phyloP scores from a whole-genome alignment of 2,329 filamentous ascomycete species.

The Ramularia endophylla region DNA sequence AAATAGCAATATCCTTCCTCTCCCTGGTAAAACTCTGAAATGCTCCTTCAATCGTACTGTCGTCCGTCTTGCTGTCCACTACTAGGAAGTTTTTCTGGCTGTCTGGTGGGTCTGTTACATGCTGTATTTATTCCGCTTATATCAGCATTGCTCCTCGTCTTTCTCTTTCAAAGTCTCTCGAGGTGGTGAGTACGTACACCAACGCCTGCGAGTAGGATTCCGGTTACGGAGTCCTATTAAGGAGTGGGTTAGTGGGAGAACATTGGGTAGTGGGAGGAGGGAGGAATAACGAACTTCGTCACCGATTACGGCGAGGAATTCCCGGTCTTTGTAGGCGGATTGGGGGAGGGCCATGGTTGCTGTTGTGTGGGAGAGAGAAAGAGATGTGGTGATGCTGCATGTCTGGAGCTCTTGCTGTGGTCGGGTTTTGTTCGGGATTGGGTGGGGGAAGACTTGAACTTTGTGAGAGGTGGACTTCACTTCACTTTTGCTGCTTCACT shows the following conservation, averaged over 20 bases:
- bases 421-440: too few relatives aligned
- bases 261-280: neutral
- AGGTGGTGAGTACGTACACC: conserved; percentile 56
- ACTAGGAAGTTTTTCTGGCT: conserved; percentile 97
- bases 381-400: neutral
- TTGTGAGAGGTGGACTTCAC: too few relatives aligned
- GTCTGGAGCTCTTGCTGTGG: too few relatives aligned
- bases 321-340: conserved; percentile 67
- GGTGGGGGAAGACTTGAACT: too few relatives aligned
- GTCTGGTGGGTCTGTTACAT: conserved; percentile 83
- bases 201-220: conserved; percentile 88
- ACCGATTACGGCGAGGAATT: conserved; percentile 96
- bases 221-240: conserved; percentile 84
- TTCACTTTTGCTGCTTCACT: too few relatives aligned
- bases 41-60: conserved; percentile 74
- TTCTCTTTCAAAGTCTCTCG: neutral
- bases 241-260: conserved; percentile 16
- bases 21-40: conserved; percentile 85
- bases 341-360: conserved; percentile 52
- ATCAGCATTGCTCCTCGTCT: too few relatives aligned
- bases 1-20: conserved; percentile 92
- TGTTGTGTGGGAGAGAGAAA: neutral
- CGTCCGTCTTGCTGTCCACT: conserved; percentile 91
- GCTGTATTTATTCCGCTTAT: too few relatives aligned
- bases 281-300: conserved; percentile 63